Evolutionary conservation across 2,329 filamentous ascomycete species (phyloP).

Genomic region (Lachnellula hyalina): DNA sequence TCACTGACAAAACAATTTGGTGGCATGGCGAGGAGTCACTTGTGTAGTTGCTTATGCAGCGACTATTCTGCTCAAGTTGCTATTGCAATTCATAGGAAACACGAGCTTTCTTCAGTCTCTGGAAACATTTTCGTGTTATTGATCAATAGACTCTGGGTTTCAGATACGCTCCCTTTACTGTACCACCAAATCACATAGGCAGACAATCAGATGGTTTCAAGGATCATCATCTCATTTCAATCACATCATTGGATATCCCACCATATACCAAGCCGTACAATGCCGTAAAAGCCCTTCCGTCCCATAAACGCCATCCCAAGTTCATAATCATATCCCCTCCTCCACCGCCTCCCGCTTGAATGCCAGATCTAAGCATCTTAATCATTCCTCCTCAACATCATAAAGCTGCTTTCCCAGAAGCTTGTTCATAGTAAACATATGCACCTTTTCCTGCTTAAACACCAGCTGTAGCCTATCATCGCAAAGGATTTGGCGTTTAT

Average conservation of each 20-base stretch:
- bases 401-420: conserved; percentile 86
- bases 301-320: neutral
- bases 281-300: neutral
- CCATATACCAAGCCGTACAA: neutral
- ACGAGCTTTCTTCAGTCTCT: too few species aligned
- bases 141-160: too few species aligned
- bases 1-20: neutral
- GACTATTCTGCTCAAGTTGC: neutral
- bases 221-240: neutral
- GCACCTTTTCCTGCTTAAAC: conserved; percentile 84
- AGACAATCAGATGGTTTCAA: neutral
- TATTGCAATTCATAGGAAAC: too few species aligned
- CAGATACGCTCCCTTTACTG: neutral
- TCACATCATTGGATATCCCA: neutral
- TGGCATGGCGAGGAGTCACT: conserved; percentile 1
- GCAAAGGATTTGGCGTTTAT: conserved; percentile 89
- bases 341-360: neutral
- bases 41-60: neutral
- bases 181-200: neutral
- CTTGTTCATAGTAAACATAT: conserved; percentile 99
- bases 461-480: conserved; percentile 88
- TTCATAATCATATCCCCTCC: neutral
- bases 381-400: conserved; percentile 61
- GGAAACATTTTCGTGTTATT: too few species aligned
- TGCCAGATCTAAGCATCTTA: neutral